Evolutionary conservation across 2,329 filamentous ascomycete genomes (phyloP), one percentile per base, ranked within the genome.

Genomic region (Alternaria brassicae): DNA sequence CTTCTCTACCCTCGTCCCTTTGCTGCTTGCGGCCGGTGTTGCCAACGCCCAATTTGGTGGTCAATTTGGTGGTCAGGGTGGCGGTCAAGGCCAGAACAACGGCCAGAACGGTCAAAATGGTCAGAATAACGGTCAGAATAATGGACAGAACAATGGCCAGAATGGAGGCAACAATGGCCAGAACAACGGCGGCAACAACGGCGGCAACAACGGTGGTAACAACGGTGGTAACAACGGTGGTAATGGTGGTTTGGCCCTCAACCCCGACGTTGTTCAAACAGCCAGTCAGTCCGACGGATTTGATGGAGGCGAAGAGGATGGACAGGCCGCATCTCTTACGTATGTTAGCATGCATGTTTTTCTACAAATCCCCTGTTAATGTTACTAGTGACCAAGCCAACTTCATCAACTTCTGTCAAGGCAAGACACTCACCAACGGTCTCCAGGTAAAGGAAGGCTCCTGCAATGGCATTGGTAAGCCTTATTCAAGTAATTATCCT

Each of bases 341-440:
- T 84, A 69, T 66, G 75, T 70, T 21, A 27, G 15, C 37, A 34
- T 9, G 36, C 17, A 15, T 13, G 32, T 48, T 13, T 9, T 21
- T 17, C 4, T 37, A 17, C 13, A 17, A 34, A 4, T 5, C 32
- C 6, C 27, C 3, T 51, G 39, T 61, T 69, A 34, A 68, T 30
- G 23, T 17, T 30, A 32, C 12, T 48, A 84, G 81, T 39, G 81
- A 85, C 59, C 50, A 73, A 19, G 80, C 80, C 71, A 87, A 87
- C 77, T 87, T 87, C 73, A 86, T 87, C 80, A 86, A 86, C 77
- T 84, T 86, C 74, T 88, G 85, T 69, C 70, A 77, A 6, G 84
- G 83, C 60, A 81, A 84, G 71, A 81, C 79, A 3, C 68, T 84
- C 56, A 87, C 85, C 61, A 86, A 87, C 63, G 85, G 85, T 61